Evolutionary conservation across 2,329 filamentous ascomycete genomes (phyloP), one percentile per base, ranked within the genome.

Genomic region (Colletotrichum graminicola): DNA sequence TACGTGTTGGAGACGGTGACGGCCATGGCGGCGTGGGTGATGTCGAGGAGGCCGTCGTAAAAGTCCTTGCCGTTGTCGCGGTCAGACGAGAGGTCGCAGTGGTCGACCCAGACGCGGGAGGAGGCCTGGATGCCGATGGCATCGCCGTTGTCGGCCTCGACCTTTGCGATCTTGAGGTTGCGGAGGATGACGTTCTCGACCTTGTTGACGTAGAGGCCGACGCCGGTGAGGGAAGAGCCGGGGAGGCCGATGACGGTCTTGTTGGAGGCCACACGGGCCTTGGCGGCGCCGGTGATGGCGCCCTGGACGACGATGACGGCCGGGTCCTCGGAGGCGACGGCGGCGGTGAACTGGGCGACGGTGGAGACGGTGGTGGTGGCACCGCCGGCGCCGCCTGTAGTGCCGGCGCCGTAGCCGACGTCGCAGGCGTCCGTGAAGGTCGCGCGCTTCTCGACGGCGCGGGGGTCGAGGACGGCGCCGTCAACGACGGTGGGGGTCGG

Each of bases 21-120:
- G 76, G 82, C 92, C 81, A 92, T 89, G 12, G 86, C 83, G 57
- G 83, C 91, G 80, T 92, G 90, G 61, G 87, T 91, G 62, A 86
- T 81, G 75, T 93, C 91, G 57, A 90, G 80, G 1, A 93, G 86
- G 41, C 91, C 91, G 67, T 93, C 91, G 77, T 91, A 92, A 82
- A 87, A 91, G 82, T 93, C 90, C 82, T 93, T 93, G 83, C 85
- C 89, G 77, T 88, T 83, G 75, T 85, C 82, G 43, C 78, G 77
- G 80, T 92, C 86, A 32, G 88, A 89, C 5, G 86, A 89, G 29
- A 93, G 84, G 74, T 93, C 90, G 78, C 85, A 84, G 82, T 92
- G 91, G 81, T 93, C 91, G 61, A 93, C 82, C 91, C 90, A 93
- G 76, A 90, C 83, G 74, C 91, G 90, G 68, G 78, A 87, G 61